Conservation (phyloP, 2,329 filamentous ascomycete genomes). For the Penicillium rolfsii region DNA sequence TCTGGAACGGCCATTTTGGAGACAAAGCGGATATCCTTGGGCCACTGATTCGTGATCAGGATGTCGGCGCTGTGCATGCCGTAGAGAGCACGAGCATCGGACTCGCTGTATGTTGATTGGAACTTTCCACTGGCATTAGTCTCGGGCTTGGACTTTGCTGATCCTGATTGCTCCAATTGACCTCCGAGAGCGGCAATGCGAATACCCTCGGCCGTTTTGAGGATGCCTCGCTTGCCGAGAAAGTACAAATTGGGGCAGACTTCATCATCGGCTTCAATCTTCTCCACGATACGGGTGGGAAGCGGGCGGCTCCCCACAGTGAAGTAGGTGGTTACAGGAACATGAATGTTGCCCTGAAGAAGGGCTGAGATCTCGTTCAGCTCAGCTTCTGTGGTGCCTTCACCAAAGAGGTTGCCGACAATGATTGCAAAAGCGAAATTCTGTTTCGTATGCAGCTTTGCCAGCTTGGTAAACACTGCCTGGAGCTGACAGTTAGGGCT, state of each 20-base stretch:
- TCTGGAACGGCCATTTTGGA: slow-evolving; percentile 67
- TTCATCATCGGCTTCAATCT: slow-evolving; percentile 71
- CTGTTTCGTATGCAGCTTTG: slow-evolving; percentile 81
- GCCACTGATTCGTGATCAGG: slow-evolving; percentile 85
- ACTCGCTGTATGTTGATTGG: slow-evolving; percentile 74
- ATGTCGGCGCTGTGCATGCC: slow-evolving; percentile 83
- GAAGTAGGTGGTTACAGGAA: slow-evolving; percentile 90
- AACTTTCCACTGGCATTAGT: slow-evolving; percentile 63
- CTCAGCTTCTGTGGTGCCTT: slow-evolving; percentile 51
- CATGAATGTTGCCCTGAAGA: slow-evolving; percentile 69
- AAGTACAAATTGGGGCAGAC: slow-evolving; percentile 91
- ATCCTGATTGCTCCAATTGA: slow-evolving; percentile 47
- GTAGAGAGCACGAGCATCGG: slow-evolving; percentile 74
- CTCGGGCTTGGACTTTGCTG: slow-evolving; percentile 34
- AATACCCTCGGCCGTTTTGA: slow-evolving; percentile 87
- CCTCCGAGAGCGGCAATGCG: slow-evolving; percentile 87
- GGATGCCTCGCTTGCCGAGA: slow-evolving; percentile 81
- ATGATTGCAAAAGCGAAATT: slow-evolving; percentile 83
- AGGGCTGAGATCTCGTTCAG: slow-evolving; percentile 67
- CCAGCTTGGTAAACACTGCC: slow-evolving; percentile 76
- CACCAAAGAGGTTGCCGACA: slow-evolving; percentile 78
- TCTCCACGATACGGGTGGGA: slow-evolving; percentile 70
- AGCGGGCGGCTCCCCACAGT: slow-evolving; percentile 75
- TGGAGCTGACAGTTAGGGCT: slow-evolving; percentile 78
- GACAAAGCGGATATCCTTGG: slow-evolving; percentile 68